These are phyloP conservation scores for Alternaria angustiovoidea DNA, from an alignment of 2,329 filamentous ascomycete genomes.

Conservation along the genomic window DNA sequence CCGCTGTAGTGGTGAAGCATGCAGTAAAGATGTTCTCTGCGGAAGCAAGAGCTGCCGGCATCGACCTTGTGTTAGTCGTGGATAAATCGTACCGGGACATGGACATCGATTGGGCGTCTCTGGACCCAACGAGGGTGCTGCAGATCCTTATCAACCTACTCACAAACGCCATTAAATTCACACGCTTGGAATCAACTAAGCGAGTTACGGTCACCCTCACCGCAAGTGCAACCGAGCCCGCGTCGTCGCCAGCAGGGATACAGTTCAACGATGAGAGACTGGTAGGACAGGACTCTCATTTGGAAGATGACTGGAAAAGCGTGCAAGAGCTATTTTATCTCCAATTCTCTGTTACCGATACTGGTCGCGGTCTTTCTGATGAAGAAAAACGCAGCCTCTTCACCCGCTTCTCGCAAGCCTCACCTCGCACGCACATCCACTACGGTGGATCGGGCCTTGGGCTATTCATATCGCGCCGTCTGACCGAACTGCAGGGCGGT, in stretches of 20 bases:
- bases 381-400: constrained; percentile 47
- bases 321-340: constrained; percentile 42
- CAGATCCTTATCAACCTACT: constrained; percentile 51
- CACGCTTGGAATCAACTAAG: constrained; percentile 41
- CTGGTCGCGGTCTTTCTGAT: constrained; percentile 50
- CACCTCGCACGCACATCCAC: constrained; percentile 44
- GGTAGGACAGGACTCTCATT: constrained; percentile 27
- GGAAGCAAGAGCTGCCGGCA: constrained; percentile 43
- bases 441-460: constrained; percentile 53
- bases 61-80: constrained; percentile 36
- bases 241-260: constrained; percentile 40
- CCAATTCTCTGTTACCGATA: constrained; percentile 49
- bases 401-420: constrained; percentile 43
- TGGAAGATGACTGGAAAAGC: constrained; percentile 45
- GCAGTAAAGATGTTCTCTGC: constrained; percentile 51
- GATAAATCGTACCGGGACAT: constrained; percentile 51
- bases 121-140: constrained; percentile 53
- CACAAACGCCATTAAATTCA: constrained; percentile 57
- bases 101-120: constrained; percentile 49
- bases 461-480: constrained; percentile 42
- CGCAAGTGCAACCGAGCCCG: constrained; percentile 42
- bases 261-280: constrained; percentile 38
- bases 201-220: constrained; percentile 49
- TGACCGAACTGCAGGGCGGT: constrained; percentile 46
- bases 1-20: constrained; percentile 32